Conservation (phyloP, 2,329 filamentous ascomycete genomes). For the Fusarium domesticum region DNA sequence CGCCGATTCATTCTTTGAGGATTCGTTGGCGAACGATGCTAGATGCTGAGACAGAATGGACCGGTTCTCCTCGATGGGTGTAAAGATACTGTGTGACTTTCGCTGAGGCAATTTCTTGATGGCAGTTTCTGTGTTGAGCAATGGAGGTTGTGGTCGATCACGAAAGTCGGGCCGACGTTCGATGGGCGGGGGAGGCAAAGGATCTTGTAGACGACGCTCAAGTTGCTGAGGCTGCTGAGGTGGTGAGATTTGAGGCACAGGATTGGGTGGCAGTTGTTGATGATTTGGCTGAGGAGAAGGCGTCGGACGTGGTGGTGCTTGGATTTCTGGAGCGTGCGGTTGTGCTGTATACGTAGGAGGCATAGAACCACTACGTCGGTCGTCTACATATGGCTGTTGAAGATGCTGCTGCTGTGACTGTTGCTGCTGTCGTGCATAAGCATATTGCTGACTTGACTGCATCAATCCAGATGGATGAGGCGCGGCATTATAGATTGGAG, state of each 20-base stretch:
- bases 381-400: slow-evolving; percentile 71
- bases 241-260: slow-evolving; percentile 50
- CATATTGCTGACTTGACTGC: slow-evolving; percentile 19
- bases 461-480: slow-evolving; percentile 30
- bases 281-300: slow-evolving; percentile 58
- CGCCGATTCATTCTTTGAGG: slow-evolving; percentile 37
- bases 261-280: slow-evolving; percentile 48
- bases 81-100: slow-evolving; percentile 92
- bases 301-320: slow-evolving; percentile 48
- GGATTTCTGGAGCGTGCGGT: slow-evolving; percentile 48
- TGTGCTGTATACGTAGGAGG: slow-evolving; percentile 64
- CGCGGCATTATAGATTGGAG: slow-evolving; percentile 73
- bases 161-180: slow-evolving; percentile 50
- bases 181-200: slow-evolving; percentile 50
- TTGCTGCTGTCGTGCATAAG: slow-evolving; percentile 15
- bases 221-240: slow-evolving; percentile 43
- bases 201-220: slow-evolving; percentile 47
- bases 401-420: slow-evolving; percentile 29
- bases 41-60: slow-evolving; percentile 86
- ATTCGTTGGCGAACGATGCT: slow-evolving; percentile 61
- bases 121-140: slow-evolving; percentile 49
- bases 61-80: slow-evolving; percentile 88
- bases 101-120: slow-evolving; percentile 68
- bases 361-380: slow-evolving; percentile 66
- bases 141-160: slow-evolving; percentile 44